These are phyloP conservation scores for Populus hybrid DNA, from an alignment of 441 rosid species.

Conservation along the genomic window DNA sequence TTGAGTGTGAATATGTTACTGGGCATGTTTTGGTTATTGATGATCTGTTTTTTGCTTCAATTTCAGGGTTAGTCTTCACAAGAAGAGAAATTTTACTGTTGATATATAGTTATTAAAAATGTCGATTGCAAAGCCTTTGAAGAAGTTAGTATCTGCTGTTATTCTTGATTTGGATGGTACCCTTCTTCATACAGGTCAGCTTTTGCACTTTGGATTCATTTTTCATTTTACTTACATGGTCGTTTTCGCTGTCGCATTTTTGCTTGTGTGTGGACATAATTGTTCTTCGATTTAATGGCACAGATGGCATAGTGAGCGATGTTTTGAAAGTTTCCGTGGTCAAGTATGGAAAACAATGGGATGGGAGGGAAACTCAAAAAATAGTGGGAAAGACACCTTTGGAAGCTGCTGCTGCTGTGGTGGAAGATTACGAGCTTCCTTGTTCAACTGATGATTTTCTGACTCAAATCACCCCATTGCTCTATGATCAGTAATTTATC, in stretches of 20 bases:
- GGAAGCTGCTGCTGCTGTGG: slow-evolving; percentile 72
- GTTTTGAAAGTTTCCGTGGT: slow-evolving; percentile 53
- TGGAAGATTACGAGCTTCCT: slow-evolving; percentile 76
- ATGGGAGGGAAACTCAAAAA: slow-evolving; percentile 67
- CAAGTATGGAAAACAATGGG: slow-evolving; percentile 87
- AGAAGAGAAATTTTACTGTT: too few species aligned
- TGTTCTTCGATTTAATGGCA: slow-evolving; percentile 17
- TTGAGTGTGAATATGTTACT: too few species aligned
- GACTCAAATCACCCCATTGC: slow-evolving; percentile 53
- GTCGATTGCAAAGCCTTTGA: slow-evolving; percentile 45
- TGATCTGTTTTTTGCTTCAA: too few species aligned
- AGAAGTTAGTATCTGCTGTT: slow-evolving; percentile 57
- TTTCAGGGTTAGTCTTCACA: too few species aligned
- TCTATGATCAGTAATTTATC: slow-evolving; percentile 54
- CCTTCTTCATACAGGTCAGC: slow-evolving; percentile 67
- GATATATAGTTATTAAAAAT: neutral
- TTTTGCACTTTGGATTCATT: neutral
- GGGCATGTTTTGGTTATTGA: too few species aligned
- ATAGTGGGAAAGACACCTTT: slow-evolving; percentile 66
- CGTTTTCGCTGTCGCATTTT: neutral
- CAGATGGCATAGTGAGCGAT: slow-evolving; percentile 66
- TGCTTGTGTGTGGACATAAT: neutral
- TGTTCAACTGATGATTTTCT: slow-evolving; percentile 63
- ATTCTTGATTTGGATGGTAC: slow-evolving; percentile 89
- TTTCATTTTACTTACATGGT: neutral